These are phyloP conservation scores for Wickerhamiella sorbophila DNA, from an alignment of 805 yeast genomes.

Conservation along the genomic window DNA sequence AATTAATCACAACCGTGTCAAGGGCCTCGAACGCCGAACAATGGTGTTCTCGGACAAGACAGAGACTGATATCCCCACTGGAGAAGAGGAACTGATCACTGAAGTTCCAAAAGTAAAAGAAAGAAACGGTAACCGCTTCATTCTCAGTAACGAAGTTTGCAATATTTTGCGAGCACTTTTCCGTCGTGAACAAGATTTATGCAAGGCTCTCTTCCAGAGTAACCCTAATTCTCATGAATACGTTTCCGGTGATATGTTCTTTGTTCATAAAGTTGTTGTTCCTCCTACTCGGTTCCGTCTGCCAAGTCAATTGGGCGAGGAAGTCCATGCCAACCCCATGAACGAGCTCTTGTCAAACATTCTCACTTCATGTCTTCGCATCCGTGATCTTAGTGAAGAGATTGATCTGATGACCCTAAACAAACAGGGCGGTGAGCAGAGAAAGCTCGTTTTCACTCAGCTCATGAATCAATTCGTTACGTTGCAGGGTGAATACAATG, in stretches of 20 bases:
- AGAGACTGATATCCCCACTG: constrained; percentile 16
- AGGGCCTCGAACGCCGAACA: constrained; percentile 61
- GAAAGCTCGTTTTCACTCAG: constrained; percentile 67
- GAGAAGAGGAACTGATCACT: constrained; percentile 25
- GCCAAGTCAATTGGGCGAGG: constrained; percentile 95
- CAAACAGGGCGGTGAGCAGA: constrained; percentile 45
- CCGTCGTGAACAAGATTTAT: constrained; percentile 50
- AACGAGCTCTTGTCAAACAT: constrained; percentile 76
- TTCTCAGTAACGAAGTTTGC: constrained; percentile 76
- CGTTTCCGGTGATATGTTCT: constrained; percentile 67
- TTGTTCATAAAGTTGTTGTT: constrained; percentile 74
- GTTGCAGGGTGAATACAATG: constrained; percentile 87
- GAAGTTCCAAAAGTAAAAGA: constrained; percentile 29
- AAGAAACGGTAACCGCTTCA: constrained; percentile 66
- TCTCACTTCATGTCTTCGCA: constrained; percentile 62
- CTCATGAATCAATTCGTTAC: constrained; percentile 94
- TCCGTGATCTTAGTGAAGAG: constrained; percentile 81
- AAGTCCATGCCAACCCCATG: constrained; percentile 85
- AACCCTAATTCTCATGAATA: constrained; percentile 43
- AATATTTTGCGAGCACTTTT: constrained; percentile 66
- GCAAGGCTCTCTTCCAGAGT: constrained; percentile 67
- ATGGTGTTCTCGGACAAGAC: constrained; percentile 35
- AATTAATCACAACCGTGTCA: constrained; percentile 56
- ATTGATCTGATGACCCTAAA: constrained; percentile 49
- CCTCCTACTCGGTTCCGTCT: constrained; percentile 95